Conservation (phyloP, 169 alveolate genomes). For the Pseudocohnilembus persalinus region DNA sequence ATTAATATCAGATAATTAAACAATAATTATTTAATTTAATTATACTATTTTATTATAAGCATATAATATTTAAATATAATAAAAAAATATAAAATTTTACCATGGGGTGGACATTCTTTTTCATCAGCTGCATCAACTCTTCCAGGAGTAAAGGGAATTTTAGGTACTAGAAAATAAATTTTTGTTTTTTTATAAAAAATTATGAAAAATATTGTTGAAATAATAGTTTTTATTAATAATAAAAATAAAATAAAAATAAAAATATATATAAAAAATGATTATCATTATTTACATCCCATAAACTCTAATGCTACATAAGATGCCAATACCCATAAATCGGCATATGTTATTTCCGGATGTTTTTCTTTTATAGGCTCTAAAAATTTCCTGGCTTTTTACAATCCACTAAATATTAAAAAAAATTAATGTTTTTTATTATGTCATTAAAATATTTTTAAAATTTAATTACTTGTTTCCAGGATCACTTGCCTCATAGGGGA, state of each 20-base stretch:
- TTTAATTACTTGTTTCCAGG: constrained; percentile 5
- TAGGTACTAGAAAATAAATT: background rate
- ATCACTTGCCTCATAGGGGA: background rate
- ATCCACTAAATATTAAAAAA: background rate
- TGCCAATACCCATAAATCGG: constrained; percentile 31
- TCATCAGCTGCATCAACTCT: constrained; percentile 16
- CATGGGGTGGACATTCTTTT: constrained; percentile 17
- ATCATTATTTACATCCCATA: constrained; percentile 9
- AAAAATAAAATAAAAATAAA: too few species aligned
- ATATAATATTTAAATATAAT: too few species aligned
- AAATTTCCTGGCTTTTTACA: constrained; percentile 2
- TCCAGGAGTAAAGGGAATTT: constrained; percentile 23
- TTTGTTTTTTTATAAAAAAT: too few species aligned
- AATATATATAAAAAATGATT: too few species aligned
- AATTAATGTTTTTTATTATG: too few species aligned
- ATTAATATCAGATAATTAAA: too few species aligned
- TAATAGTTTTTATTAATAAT: too few species aligned
- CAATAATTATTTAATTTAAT: too few species aligned
- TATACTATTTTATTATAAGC: too few species aligned
- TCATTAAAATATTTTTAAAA: too few species aligned
- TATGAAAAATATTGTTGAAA: too few species aligned
- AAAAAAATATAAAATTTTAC: too few species aligned
- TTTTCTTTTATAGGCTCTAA: constrained; percentile 16
- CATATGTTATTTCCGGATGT: constrained; percentile 7
- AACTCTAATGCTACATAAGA: constrained; percentile 21